Evolutionary conservation across 148 eudicot genomes (phyloP).

Genomic region (Vaccinium vitisidaea): DNA sequence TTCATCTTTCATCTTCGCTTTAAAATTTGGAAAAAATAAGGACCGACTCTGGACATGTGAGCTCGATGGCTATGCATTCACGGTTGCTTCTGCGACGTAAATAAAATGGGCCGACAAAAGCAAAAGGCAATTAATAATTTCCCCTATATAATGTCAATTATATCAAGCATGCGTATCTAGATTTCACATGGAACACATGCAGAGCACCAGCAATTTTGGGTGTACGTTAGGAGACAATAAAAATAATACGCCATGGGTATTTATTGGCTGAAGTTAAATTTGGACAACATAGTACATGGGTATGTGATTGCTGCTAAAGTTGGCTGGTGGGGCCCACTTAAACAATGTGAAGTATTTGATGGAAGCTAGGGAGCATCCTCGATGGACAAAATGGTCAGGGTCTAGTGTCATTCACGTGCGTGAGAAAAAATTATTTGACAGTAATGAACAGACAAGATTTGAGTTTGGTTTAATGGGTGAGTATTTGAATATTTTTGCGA

Average conservation of each 20-base stretch:
- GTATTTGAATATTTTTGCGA: background rate
- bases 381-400: background rate
- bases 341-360: background rate
- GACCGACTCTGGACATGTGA: background rate
- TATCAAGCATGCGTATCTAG: no score
- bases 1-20: no score
- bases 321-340: background rate
- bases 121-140: background rate
- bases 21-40: no score
- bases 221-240: no score
- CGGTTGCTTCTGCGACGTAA: background rate
- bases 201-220: no score
- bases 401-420: background rate
- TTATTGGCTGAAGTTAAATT: no score
- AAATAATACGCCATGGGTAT: no score
- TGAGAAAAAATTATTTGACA: constrained; percentile 1
- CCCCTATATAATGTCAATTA: background rate
- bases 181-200: no score
- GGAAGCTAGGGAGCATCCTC: background rate
- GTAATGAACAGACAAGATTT: constrained; percentile 1
- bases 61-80: background rate
- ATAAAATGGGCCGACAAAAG: background rate
- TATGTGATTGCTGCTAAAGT: background rate
- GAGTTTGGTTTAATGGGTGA: background rate
- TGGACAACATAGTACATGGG: no score